Base-by-base conservation (phyloP, 768 basidiomycete species). In the Auricularia cornea region DNA sequence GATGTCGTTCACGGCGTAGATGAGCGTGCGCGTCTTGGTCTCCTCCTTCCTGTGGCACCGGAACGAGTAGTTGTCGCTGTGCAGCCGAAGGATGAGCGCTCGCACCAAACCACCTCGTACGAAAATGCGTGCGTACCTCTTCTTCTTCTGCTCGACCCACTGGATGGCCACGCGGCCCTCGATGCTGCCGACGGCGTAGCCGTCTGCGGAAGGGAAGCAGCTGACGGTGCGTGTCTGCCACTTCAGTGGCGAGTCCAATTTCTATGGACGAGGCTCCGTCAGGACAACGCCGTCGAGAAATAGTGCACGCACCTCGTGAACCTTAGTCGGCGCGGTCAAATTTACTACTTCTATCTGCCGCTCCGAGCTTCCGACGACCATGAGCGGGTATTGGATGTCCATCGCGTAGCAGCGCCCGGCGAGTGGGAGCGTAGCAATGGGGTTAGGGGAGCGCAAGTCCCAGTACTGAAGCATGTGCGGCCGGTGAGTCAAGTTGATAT, bases 1-100 rank as follows among this genome's bases (percentile, higher is more conserved):
- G 67, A 85, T 83, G 64, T 79, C 78, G 70, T 86, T 86, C 59
- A 86, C 83, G 5, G 82, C 76, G 66, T 77, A 85, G 14, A 84
- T 81, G 35, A 78, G 73, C n/a, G 78, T 77, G 60, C 78, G 76
- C 66, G 75, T 74, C 69, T 77, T 79, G 40, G 66, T 51, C 63
- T 73, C 71, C 68, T 78, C 78, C 29, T 75, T 72, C 28, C 77
- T 70, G 69, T 81, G 74, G 68, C 81, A 81, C 63, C 83, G 84
- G 78, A 86, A 86, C 3, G 83, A 83, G 69, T 84, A 86, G 72
- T 84, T 85, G 69, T 76, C 74, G 60, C 77, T 76, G 32, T 48
- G 51, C 31, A 63, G 66, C 65, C 16, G 29, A 31, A 29, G 59
- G 68, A 65, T 32, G 68, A n/a, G n/a, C n/a, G n/a, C n/a, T n/a